phyloP scores from a whole-genome alignment of 2,329 filamentous ascomycete species.

The Neospermospora avenae region DNA sequence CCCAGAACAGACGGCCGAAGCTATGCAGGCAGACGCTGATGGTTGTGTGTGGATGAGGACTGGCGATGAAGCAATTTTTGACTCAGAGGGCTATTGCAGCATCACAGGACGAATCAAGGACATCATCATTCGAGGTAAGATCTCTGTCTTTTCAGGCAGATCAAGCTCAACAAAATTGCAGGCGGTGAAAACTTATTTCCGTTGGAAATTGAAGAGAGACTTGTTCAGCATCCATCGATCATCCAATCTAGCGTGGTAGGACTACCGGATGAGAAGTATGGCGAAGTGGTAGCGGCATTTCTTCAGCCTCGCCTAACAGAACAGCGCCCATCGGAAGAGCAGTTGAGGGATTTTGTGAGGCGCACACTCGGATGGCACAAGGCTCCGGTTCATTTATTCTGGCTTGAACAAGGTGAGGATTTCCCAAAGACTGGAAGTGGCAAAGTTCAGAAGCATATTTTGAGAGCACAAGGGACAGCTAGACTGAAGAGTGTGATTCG shows the following conservation, averaged over 20 bases:
- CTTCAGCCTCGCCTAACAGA: slow-evolving; percentile 45
- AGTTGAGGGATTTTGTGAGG: slow-evolving; percentile 60
- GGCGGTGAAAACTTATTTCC: slow-evolving; percentile 58
- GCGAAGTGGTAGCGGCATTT: slow-evolving; percentile 66
- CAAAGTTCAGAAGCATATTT: slow-evolving; percentile 58
- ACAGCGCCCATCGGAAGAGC: slow-evolving; percentile 44
- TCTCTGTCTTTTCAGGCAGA: background rate
- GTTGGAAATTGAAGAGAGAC: slow-evolving; percentile 65
- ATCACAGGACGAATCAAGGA: slow-evolving; percentile 71
- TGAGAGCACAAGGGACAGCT: background rate
- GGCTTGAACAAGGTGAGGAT: slow-evolving; percentile 57
- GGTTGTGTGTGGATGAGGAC: slow-evolving; percentile 47
- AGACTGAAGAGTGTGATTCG: background rate
- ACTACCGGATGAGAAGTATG: slow-evolving; percentile 60
- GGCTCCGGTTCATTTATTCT: slow-evolving; percentile 68
- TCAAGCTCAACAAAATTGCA: slow-evolving; percentile 10
- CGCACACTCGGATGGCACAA: slow-evolving; percentile 62
- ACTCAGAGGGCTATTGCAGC: slow-evolving; percentile 41
- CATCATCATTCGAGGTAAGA: slow-evolving; percentile 61
- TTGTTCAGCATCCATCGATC: slow-evolving; percentile 54
- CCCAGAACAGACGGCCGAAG: slow-evolving; percentile 31
- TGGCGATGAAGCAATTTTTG: slow-evolving; percentile 51
- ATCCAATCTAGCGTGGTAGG: slow-evolving; percentile 61
- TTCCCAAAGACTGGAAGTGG: slow-evolving; percentile 66
- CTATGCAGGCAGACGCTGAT: slow-evolving; percentile 31